Percentiles rank a stretch among this genome's conserved stretches.
phyloP scores from a whole-genome alignment of 106 monocot genomes.

The Acorus calamus region DNA sequence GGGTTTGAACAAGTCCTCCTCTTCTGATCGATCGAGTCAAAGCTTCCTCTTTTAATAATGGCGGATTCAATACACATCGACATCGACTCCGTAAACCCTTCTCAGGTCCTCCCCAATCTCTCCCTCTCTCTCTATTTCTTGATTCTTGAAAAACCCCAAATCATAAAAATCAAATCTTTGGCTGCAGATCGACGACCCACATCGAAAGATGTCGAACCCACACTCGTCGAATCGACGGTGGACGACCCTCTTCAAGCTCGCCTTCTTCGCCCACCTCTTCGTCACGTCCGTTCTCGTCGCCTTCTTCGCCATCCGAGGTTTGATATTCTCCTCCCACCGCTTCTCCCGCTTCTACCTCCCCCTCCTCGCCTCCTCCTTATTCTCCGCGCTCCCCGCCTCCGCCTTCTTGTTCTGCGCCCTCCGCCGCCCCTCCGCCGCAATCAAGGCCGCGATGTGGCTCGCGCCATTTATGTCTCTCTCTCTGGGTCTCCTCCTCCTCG shows the following conservation, averaged over 20 bases:
- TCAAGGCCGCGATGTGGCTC: slow-evolving; percentile 43
- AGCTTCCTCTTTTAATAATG: no score
- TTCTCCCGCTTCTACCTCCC: slow-evolving; percentile 30
- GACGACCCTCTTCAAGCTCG: slow-evolving; percentile 13
- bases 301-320: slow-evolving; percentile 29
- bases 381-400: slow-evolving; percentile 16
- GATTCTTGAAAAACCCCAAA: background rate
- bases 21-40: no score
- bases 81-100: background rate
- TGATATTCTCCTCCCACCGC: slow-evolving; percentile 14
- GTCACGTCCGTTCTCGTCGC: slow-evolving; percentile 19
- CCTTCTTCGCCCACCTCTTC: slow-evolving; percentile 35
- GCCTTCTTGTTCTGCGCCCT: slow-evolving; percentile 27
- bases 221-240: no score
- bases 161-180: no score
- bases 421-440: slow-evolving; percentile 13
- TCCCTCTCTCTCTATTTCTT: background rate
- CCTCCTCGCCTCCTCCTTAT: slow-evolving; percentile 23
- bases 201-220: no score
- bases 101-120: background rate
- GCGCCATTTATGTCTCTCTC: slow-evolving; percentile 32
- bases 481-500: slow-evolving; percentile 31
- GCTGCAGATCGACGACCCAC: no score
- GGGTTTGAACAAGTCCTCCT: no score
- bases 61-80: no score